A percentile compares a stretch with the other conserved stretches of the same genome.
Evolutionary conservation across 1,284 basidiomycete species (phyloP).

Genomic region (Albatrellus sp.): DNA sequence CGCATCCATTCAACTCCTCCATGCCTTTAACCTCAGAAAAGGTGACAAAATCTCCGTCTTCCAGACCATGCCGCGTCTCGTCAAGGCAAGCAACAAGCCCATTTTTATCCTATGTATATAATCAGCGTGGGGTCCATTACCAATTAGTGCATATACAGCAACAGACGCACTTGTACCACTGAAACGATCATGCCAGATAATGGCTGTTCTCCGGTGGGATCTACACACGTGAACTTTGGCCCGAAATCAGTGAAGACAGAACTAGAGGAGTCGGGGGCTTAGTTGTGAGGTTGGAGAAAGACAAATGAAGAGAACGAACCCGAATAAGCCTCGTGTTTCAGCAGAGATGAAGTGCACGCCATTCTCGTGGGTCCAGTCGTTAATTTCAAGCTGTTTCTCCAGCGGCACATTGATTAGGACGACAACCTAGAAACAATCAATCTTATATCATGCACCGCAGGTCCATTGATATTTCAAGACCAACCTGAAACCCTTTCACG

Average conservation of each 20-base stretch:
- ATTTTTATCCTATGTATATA: conserved; percentile 53
- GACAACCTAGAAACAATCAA: conserved; percentile 53
- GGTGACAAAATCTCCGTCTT: conserved; percentile 96
- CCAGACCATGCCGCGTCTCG: conserved; percentile 93
- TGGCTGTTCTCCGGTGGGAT: conserved; percentile 91
- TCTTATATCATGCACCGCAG: neutral
- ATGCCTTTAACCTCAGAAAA: conserved; percentile 98
- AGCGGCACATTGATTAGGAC: conserved; percentile 77
- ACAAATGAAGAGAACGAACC: conserved; percentile 35
- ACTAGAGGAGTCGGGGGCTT: conserved; percentile 26
- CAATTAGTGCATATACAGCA: neutral
- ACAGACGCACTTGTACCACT: conserved; percentile 57
- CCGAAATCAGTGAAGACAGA: conserved; percentile 97
- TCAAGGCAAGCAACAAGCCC: conserved; percentile 94
- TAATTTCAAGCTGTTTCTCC: conserved; percentile 85
- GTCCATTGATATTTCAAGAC: conserved; percentile 13
- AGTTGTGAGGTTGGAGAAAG: conserved; percentile 12
- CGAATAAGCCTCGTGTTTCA: conserved; percentile 91
- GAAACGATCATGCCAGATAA: conserved; percentile 93
- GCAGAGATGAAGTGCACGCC: conserved; percentile 89
- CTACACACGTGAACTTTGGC: conserved; percentile 85
- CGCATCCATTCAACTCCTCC: conserved; percentile 81
- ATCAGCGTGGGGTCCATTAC: neutral
- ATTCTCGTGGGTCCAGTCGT: conserved; percentile 86
- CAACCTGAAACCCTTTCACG: conserved; percentile 80